phyloP scores from a whole-genome alignment of 225 moss, liverwort and hornwort genomes.

The Neckera pumila region DNA sequence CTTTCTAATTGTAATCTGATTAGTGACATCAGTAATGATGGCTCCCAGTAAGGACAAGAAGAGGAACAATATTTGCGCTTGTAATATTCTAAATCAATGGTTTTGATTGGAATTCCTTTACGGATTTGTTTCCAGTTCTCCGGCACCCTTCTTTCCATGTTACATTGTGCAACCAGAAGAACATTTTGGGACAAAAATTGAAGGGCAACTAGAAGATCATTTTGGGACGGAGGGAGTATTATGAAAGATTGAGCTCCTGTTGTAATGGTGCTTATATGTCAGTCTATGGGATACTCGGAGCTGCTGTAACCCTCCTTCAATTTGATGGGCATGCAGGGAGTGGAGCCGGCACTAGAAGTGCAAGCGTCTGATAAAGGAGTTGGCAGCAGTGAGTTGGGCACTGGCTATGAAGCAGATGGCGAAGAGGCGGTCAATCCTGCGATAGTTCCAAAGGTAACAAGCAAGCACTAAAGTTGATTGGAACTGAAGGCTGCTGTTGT shows the following conservation, averaged over 20 bases:
- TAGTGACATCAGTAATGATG: no score
- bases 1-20: no score
- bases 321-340: background rate
- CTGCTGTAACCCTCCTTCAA: background rate
- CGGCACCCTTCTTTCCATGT: no score
- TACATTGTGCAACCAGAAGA: no score
- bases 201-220: no score
- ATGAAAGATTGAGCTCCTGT: background rate
- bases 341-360: background rate
- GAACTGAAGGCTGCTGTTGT: background rate
- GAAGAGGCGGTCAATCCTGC: conserved; percentile 8
- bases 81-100: no score
- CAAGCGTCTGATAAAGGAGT: conserved; percentile 11
- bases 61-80: no score
- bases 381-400: conserved; percentile 41
- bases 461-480: background rate
- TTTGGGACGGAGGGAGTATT: no score
- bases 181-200: no score
- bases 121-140: no score
- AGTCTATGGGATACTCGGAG: background rate
- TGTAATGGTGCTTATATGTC: background rate
- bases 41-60: no score
- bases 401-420: conserved; percentile 42
- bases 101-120: no score
- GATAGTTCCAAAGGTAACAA: conserved; percentile 7